Evolutionary conservation across 2,329 filamentous ascomycete species (phyloP).

Genomic region (Microascus cirrosus): DNA sequence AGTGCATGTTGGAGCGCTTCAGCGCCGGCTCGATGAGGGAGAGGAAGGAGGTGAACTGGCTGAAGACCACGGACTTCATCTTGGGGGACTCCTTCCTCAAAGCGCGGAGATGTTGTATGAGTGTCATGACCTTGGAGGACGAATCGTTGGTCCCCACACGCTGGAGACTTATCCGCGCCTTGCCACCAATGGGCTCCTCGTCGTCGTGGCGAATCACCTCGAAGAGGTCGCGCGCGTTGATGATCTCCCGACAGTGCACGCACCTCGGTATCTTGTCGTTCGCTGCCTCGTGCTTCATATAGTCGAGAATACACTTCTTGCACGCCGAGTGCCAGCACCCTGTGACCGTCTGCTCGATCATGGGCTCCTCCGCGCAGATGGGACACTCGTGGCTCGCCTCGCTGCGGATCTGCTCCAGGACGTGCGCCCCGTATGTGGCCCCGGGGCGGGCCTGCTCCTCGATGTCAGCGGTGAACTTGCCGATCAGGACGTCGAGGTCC

Average conservation of each 20-base stretch:
- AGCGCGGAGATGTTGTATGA: conserved; percentile 63
- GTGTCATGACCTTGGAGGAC: conserved; percentile 77
- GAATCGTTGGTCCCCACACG: conserved; percentile 53
- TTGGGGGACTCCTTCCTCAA: conserved; percentile 54
- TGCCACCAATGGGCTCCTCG: conserved; percentile 22
- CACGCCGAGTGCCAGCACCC: conserved; percentile 97
- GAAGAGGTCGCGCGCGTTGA: conserved; percentile 79
- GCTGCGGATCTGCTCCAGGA: conserved; percentile 80
- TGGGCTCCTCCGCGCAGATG: conserved; percentile 89
- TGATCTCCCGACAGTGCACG: conserved; percentile 78
- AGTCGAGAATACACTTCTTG: conserved; percentile 83
- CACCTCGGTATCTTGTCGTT: conserved; percentile 68
- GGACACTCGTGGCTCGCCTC: conserved; percentile 86
- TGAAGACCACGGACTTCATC: conserved; percentile 88
- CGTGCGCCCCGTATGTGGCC: conserved; percentile 65
- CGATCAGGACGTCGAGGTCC: conserved; percentile 79
- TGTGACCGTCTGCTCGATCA: conserved; percentile 88
- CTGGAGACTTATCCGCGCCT: conserved; percentile 47
- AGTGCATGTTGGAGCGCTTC: conserved; percentile 56
- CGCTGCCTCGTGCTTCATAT: conserved; percentile 76
- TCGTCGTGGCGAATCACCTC: conserved; percentile 78
- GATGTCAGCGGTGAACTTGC: conserved; percentile 65
- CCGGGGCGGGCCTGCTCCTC: conserved; percentile 50
- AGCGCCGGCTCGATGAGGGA: conserved; percentile 81
- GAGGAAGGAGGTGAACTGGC: conserved; percentile 94